Base-by-base conservation (phyloP, 345 rosid genomes). In the Erysimum cheiranthoides region DNA sequence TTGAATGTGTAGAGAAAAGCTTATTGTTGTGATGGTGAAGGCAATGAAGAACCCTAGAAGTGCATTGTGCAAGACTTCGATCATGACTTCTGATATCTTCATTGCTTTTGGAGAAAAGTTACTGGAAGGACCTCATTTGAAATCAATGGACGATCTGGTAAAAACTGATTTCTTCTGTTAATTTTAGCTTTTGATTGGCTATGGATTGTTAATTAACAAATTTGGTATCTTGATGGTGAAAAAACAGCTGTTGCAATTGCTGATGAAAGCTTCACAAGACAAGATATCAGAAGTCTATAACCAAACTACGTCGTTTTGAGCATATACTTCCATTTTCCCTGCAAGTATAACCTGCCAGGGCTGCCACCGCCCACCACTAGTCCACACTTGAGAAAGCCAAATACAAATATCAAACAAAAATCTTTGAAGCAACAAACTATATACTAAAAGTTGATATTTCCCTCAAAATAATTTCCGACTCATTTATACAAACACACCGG, bases 1-100 rank as follows among this genome's bases (percentile, higher is more conserved):
- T 59, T 60, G 21, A 31, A 35, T 50, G 6, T 42, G 49, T 72
- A 94, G 97, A 78, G 97, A 90, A 45, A 92, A 87, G 70, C 85
- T 92, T 38, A 64, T 94, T 71, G 32, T 34, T 17, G 97, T 92
- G 74, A 54, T 90, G 74, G 86, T 90, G 16, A 94, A 90, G 79
- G 82, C 93, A 14, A 92, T 89, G 89, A 92, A 90, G 89, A 94
- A 90, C 60, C 97, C 98, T 0, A 87, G 97, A 83, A 94, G 97
- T 77, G 98, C 97, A 36, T 78, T 94, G 74, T 86, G 92, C 79
- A 92, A 94, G 85, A 92, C 98, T 66, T 85, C 98, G 2, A 90
- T 94, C 28, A 90, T 92, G 97, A 88, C 97, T 46, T 82, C 91
- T 27, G 97, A 94, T 80, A 80, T 94, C 40, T 82, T 89, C 84